phyloP scores from a whole-genome alignment of 2,329 filamentous ascomycete species.

The Fusarium odoratissimum region DNA sequence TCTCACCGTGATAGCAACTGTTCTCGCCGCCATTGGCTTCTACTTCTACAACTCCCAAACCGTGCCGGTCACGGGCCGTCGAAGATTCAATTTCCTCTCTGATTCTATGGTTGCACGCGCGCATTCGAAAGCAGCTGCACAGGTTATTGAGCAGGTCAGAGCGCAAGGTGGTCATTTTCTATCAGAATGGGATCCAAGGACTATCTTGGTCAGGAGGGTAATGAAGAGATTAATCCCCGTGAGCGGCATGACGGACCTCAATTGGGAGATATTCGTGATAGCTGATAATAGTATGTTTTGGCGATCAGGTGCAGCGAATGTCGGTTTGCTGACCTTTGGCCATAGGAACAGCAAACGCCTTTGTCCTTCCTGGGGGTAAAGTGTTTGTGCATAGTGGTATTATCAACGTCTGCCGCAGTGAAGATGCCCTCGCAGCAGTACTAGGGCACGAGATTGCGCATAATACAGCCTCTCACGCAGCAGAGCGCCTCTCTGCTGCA shows the following conservation, averaged over 20 bases:
- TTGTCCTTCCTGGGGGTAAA: conserved; percentile 82
- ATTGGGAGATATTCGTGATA: conserved; percentile 82
- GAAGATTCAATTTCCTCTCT: conserved; percentile 76
- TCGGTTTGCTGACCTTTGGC: background rate
- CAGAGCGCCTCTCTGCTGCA: conserved; percentile 69
- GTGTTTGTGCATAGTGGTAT: conserved; percentile 84
- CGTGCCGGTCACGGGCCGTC: conserved; percentile 77
- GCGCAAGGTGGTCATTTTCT: conserved; percentile 67
- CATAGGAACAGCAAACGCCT: conserved; percentile 72
- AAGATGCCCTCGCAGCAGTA: conserved; percentile 79
- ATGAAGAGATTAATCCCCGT: conserved; percentile 75
- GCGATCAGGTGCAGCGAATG: background rate
- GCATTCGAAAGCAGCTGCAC: conserved; percentile 42
- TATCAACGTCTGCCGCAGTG: conserved; percentile 72
- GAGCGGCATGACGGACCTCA: conserved; percentile 66
- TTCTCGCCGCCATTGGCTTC: conserved; percentile 63
- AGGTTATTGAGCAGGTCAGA: conserved; percentile 65
- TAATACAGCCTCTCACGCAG: conserved; percentile 75
- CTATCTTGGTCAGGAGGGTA: conserved; percentile 69
- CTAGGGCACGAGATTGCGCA: conserved; percentile 85
- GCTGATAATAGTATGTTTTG: conserved; percentile 65
- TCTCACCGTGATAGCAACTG: conserved; percentile 55
- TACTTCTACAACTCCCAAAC: conserved; percentile 77
- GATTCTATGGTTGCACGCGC: conserved; percentile 64
- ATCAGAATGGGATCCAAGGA: conserved; percentile 68